These are phyloP conservation scores for Colletotrichum sp. DNA, from an alignment of 2,329 filamentous ascomycete species.

Conservation along the genomic window DNA sequence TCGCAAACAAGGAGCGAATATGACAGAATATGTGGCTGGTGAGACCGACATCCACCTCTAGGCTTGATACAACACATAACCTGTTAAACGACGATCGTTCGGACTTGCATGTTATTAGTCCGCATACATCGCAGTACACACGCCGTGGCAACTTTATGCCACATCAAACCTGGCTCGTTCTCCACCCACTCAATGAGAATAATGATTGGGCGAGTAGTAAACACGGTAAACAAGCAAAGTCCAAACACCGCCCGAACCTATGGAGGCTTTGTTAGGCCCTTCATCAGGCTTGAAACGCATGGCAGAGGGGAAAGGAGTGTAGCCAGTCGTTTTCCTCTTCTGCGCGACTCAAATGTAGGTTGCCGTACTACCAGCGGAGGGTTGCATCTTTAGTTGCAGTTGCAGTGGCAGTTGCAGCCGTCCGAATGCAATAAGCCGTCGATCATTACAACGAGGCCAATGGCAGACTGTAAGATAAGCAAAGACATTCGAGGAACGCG, in stretches of 20 bases:
- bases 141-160: not conserved
- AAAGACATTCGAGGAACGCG: not conserved
- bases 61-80: not conserved
- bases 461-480: not conserved
- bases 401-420: not conserved
- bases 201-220: no score
- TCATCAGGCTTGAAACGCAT: no score
- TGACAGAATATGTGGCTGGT: not conserved
- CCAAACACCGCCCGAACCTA: not conserved
- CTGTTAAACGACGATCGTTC: not conserved
- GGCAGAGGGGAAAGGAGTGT: not conserved
- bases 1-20: not conserved
- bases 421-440: not conserved
- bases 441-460: not conserved
- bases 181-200: no score
- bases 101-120: not conserved
- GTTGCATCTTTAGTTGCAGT: not conserved
- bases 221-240: not conserved
- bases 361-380: not conserved
- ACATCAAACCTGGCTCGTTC: not conserved
- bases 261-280: no score
- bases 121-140: not conserved
- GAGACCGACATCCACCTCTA: not conserved
- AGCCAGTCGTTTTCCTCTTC: not conserved
- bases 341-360: not conserved